These are phyloP conservation scores for Aspergillus conjunctus DNA, from an alignment of 495 filamentous ascomycete species.

Conservation along the genomic window DNA sequence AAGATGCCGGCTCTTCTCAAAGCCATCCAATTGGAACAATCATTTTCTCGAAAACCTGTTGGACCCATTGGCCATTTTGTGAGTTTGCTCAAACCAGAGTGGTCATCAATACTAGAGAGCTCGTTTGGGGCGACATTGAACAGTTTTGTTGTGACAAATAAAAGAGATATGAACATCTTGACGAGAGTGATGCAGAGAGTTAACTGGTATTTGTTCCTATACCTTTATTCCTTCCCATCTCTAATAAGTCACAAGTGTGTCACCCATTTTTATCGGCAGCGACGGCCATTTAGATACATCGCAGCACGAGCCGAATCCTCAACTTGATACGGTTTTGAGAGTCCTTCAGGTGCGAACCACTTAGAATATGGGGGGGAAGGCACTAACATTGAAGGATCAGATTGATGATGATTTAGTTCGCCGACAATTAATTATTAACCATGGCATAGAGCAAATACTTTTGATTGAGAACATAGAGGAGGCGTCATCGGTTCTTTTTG, in stretches of 20 bases:
- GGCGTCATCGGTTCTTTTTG: conserved; percentile 71
- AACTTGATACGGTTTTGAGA: conserved; percentile 75
- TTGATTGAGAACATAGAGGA: conserved; percentile 67
- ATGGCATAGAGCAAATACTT: conserved; percentile 81
- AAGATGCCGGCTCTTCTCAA: conserved; percentile 64
- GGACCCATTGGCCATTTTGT: conserved; percentile 82
- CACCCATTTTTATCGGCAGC: conserved; percentile 67
- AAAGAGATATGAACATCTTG: conserved; percentile 66
- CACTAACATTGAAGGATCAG: conserved; percentile 36
- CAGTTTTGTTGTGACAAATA: conserved; percentile 78
- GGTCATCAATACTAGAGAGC: conserved; percentile 81
- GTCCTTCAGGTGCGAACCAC: conserved; percentile 60
- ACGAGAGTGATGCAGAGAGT: conserved; percentile 60
- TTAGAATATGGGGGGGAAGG: background rate
- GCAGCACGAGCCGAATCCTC: conserved; percentile 69
- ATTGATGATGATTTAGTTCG: conserved; percentile 78
- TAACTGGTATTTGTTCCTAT: conserved; percentile 46
- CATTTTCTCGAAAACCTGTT: conserved; percentile 72
- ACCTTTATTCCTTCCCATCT: conserved; percentile 14
- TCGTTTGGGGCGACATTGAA: conserved; percentile 64
- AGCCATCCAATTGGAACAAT: conserved; percentile 64
- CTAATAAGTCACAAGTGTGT: conserved; percentile 38
- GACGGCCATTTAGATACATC: conserved; percentile 60
- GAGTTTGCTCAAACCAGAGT: conserved; percentile 73
- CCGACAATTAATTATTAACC: conserved; percentile 79